phyloP scores from a whole-genome alignment of 495 filamentous ascomycete species.

The Lichenothelia convexa region DNA sequence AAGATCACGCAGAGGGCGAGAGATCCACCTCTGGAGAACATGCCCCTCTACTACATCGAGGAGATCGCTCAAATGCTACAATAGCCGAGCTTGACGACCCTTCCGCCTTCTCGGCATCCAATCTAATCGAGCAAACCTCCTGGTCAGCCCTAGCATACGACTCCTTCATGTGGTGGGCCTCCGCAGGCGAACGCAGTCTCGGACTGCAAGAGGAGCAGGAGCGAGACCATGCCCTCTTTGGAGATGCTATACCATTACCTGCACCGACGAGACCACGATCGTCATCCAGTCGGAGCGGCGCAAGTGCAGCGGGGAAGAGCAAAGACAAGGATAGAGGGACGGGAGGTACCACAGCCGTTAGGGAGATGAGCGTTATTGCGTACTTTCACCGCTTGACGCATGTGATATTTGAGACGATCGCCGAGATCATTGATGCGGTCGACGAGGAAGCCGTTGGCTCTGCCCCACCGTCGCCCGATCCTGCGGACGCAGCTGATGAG shows the following conservation, averaged over 20 bases:
- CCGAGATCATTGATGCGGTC: constrained; percentile 43
- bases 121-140: constrained; percentile 58
- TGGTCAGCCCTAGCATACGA: constrained; percentile 82
- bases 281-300: constrained; percentile 14
- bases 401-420: constrained; percentile 47
- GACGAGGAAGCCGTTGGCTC: constrained; percentile 25
- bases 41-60: not conserved
- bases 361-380: constrained; percentile 56
- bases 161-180: constrained; percentile 97
- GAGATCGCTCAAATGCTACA: not conserved
- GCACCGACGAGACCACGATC: constrained; percentile 10
- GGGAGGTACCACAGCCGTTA: not conserved
- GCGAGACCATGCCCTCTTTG: constrained; percentile 15
- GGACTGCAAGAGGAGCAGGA: constrained; percentile 20
- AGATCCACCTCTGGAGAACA: not conserved
- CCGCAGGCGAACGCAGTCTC: constrained; percentile 60
- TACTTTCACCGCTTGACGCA: constrained; percentile 84
- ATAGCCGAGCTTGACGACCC: too few relatives aligned
- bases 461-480: constrained; percentile 11
- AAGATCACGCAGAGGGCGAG: constrained; percentile 7
- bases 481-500: constrained; percentile 10
- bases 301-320: not conserved
- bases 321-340: not conserved
- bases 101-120: constrained; percentile 16
- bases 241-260: constrained; percentile 10